Conservation (phyloP, 257 asterid genomes). For the Parsonsia alboflavescens region DNA sequence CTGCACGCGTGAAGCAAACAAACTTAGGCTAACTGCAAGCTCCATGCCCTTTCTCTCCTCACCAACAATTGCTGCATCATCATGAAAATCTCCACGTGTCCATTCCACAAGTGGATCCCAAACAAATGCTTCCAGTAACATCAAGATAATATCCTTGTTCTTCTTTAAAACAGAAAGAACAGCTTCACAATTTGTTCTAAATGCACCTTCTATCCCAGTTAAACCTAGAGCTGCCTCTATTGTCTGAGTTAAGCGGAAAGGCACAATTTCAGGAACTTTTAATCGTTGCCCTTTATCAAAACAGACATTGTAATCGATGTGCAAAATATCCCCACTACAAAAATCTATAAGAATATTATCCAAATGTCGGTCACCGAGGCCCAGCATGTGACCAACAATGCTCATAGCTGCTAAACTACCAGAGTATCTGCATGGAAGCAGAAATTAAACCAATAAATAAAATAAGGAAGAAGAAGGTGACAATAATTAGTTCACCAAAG, state of each 20-base stretch:
- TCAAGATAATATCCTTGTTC: constrained; percentile 89
- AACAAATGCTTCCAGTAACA: constrained; percentile 87
- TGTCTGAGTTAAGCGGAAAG: constrained; percentile 97
- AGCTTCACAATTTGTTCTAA: constrained; percentile 91
- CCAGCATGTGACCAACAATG: constrained; percentile 87
- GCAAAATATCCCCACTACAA: constrained; percentile 86
- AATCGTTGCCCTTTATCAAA: constrained; percentile 96
- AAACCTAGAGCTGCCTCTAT: constrained; percentile 93
- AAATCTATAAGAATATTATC: constrained; percentile 95
- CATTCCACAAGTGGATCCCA: constrained; percentile 99
- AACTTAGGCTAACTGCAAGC: constrained; percentile 96
- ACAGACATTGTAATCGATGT: constrained; percentile 97
- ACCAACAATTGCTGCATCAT: constrained; percentile 96
- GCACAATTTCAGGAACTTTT: constrained; percentile 97
- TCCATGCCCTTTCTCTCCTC: constrained; percentile 99
- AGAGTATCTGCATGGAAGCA: constrained; percentile 67
- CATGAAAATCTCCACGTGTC: constrained; percentile 98
- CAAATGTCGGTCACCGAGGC: constrained; percentile 98
- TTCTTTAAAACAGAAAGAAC: constrained; percentile 81
- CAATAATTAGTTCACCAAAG: not conserved
- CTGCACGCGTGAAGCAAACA: constrained; percentile 96
- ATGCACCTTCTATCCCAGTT: constrained; percentile 93
- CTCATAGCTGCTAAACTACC: constrained; percentile 97
- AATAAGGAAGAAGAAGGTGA: not conserved
- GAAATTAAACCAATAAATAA: not conserved